Evolutionary conservation across 495 filamentous ascomycete genomes (phyloP).

Genomic region (Copromyces sp.): DNA sequence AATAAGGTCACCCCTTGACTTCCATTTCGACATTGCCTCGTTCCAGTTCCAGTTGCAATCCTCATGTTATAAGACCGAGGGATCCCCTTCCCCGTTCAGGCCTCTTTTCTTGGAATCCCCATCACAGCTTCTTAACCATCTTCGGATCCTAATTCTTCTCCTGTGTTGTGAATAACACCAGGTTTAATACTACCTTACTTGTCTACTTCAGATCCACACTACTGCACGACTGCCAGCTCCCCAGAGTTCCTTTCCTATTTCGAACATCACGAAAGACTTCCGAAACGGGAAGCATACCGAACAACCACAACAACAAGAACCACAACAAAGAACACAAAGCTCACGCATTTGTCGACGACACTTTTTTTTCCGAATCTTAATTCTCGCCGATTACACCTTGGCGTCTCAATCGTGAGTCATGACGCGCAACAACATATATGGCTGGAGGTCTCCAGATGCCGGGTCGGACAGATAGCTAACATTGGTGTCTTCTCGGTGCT

Average conservation of each 20-base stretch:
- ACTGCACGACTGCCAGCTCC: constrained; percentile 6
- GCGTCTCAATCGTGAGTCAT: background rate
- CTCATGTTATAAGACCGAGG: constrained; percentile 22
- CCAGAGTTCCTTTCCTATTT: constrained; percentile 1
- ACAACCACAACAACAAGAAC: background rate
- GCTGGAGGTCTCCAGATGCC: background rate
- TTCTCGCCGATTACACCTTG: background rate
- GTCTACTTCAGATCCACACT: constrained; percentile 7
- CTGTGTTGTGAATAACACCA: constrained; percentile 1
- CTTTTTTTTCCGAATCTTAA: background rate
- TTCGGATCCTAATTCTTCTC: constrained; percentile 7
- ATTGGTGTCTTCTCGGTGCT: background rate
- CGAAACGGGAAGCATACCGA: background rate
- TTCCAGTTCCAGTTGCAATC: constrained; percentile 11
- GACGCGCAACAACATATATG: background rate
- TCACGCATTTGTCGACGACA: constrained; percentile 8
- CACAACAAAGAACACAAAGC: background rate
- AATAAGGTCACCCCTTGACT: constrained; percentile 11
- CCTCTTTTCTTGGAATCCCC: constrained; percentile 19
- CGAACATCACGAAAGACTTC: background rate
- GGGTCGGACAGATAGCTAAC: constrained; percentile 16
- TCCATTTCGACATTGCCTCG: constrained; percentile 18
- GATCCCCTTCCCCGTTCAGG: constrained; percentile 18
- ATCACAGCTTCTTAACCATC: constrained; percentile 15
- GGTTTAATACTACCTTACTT: background rate